A percentile compares a stretch with the other conserved stretches of the same genome.
These are phyloP conservation scores for Pittosporum tobira DNA, from an alignment of 129 eudicot species.

Conservation along the genomic window DNA sequence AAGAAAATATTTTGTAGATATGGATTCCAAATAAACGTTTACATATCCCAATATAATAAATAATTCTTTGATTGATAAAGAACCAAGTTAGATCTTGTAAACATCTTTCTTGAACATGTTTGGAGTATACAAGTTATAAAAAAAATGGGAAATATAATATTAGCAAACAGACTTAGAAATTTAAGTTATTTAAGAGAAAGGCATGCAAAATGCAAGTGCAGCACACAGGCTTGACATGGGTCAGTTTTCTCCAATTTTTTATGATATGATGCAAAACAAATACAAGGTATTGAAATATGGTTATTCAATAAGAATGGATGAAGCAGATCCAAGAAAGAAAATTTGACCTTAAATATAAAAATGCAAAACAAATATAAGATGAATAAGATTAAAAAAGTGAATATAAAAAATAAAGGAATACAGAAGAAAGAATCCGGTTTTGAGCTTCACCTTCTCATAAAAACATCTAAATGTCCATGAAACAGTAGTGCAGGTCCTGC, in stretches of 20 bases:
- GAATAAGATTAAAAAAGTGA: background rate
- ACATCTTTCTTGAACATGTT: too few relatives aligned
- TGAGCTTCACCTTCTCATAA: slow-evolving; percentile 71
- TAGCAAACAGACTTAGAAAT: too few relatives aligned
- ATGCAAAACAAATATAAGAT: too few relatives aligned
- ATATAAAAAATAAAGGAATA: background rate
- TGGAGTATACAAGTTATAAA: too few relatives aligned
- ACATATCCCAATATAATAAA: too few relatives aligned
- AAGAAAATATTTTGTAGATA: too few relatives aligned
- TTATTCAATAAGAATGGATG: background rate
- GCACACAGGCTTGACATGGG: background rate
- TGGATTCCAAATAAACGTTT: too few relatives aligned
- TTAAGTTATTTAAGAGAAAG: too few relatives aligned
- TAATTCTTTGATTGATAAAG: too few relatives aligned
- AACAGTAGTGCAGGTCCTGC: slow-evolving; percentile 96
- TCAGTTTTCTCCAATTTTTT: background rate
- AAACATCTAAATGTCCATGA: slow-evolving; percentile 94
- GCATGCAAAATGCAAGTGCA: background rate
- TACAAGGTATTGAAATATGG: background rate
- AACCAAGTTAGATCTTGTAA: too few relatives aligned
- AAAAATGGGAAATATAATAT: too few relatives aligned
- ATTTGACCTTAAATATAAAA: too few relatives aligned
- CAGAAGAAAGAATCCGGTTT: background rate
- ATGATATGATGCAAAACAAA: background rate
- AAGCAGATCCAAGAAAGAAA: background rate